phyloP scores from a whole-genome alignment of 345 rosid species.

The Pugionium cornutum region DNA sequence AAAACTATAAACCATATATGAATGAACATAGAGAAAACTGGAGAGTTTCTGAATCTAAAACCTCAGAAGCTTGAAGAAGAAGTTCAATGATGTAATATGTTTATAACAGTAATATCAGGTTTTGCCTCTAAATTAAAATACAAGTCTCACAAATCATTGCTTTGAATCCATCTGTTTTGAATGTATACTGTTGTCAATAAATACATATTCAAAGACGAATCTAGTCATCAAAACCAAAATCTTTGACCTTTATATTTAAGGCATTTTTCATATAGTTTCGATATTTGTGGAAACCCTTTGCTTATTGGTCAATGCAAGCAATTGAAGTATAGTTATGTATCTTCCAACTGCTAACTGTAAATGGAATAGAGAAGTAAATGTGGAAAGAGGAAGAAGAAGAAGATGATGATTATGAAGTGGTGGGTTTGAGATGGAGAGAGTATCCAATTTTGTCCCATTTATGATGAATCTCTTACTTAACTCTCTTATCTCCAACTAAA shows the following conservation, averaged over 20 bases:
- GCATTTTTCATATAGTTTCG: background rate
- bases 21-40: constrained; percentile 33
- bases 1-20: constrained; percentile 35
- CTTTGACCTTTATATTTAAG: constrained; percentile 31
- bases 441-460: constrained; percentile 27
- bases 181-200: constrained; percentile 11
- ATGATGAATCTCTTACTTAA: constrained; percentile 19
- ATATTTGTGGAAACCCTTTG: constrained; percentile 32
- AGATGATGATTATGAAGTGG: constrained; percentile 32
- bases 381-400: constrained; percentile 22
- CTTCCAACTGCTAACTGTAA: constrained; percentile 42
- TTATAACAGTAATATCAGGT: too few species aligned
- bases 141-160: too few species aligned
- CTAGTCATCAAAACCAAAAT: constrained; percentile 24
- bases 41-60: constrained; percentile 10
- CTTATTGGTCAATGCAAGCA: constrained; percentile 37
- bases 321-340: constrained; percentile 31
- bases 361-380: constrained; percentile 43
- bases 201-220: constrained; percentile 19
- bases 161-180: too few species aligned
- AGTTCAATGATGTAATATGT: background rate
- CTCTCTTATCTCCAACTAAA: constrained; percentile 37
- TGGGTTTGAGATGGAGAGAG: constrained; percentile 18
- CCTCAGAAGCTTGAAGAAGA: constrained; percentile 5
- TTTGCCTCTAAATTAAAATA: too few species aligned